Percentiles rank a stretch among this genome's conserved stretches.
phyloP scores from a whole-genome alignment of 306 rosid species.

The Hippophae tibetana region DNA sequence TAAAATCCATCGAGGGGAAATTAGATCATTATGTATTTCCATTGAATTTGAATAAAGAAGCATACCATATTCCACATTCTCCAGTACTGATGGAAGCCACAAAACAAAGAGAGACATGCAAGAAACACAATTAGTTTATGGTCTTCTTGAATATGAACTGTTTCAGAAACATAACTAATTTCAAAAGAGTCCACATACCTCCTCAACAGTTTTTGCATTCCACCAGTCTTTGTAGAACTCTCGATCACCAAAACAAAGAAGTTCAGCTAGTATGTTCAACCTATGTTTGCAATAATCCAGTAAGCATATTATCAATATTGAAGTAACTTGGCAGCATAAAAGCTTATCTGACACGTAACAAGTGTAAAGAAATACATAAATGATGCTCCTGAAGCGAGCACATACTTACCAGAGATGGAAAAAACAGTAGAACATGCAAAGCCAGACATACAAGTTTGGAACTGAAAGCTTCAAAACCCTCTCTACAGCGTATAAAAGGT shows the following conservation, averaged over 20 bases:
- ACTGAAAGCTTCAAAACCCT: conserved; percentile 96
- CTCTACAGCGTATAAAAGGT: conserved; percentile 73
- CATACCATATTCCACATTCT: conserved; percentile 98
- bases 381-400: neutral
- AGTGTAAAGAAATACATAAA: too few species aligned
- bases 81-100: conserved; percentile 82
- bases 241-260: conserved; percentile 94
- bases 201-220: conserved; percentile 95
- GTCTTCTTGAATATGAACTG: conserved; percentile 9
- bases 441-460: conserved; percentile 97
- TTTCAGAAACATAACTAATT: conserved; percentile 13
- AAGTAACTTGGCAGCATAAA: too few species aligned
- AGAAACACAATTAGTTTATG: conserved; percentile 26
- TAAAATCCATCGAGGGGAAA: too few species aligned
- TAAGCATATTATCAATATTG: too few species aligned
- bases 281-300: conserved; percentile 31
- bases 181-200: conserved; percentile 33
- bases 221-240: conserved; percentile 98
- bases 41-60: neutral
- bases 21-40: too few species aligned
- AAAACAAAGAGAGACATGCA: conserved; percentile 25
- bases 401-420: conserved; percentile 85
- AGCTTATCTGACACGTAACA: too few species aligned
- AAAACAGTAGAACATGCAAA: conserved; percentile 98
- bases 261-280: conserved; percentile 95